phyloP scores from a whole-genome alignment of 371 early-diverging fungal genomes.

The Haplosporangium sp. region DNA sequence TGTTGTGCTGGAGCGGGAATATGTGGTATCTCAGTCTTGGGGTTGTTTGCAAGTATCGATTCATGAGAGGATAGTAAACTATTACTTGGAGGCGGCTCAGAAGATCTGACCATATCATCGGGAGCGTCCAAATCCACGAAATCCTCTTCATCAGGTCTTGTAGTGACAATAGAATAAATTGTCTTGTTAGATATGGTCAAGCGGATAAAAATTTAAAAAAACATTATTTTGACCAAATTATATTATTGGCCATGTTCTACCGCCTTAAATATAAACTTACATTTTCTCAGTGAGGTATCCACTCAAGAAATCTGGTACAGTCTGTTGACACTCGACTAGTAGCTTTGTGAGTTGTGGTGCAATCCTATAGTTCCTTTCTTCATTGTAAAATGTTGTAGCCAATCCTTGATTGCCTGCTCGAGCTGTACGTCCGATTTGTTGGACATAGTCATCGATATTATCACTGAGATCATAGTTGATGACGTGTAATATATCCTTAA shows the following conservation, averaged over 20 bases:
- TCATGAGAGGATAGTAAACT: neutral
- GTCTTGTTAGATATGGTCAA: neutral
- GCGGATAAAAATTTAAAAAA: constrained; percentile 3
- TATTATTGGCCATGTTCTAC: neutral
- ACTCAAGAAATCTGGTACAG: constrained; percentile 81
- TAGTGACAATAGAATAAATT: neutral
- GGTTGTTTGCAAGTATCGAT: neutral
- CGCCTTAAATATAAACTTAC: constrained; percentile 39
- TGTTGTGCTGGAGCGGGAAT: too few species aligned
- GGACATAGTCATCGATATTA: constrained; percentile 87
- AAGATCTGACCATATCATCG: neutral
- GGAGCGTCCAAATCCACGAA: constrained; percentile 13
- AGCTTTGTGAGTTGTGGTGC: constrained; percentile 79
- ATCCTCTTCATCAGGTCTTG: constrained; percentile 18
- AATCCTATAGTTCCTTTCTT: constrained; percentile 58
- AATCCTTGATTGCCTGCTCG: constrained; percentile 65
- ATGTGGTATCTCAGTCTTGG: neutral
- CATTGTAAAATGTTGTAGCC: constrained; percentile 82
- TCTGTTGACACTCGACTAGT: constrained; percentile 82
- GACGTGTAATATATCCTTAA: constrained; percentile 83
- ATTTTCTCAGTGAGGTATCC: constrained; percentile 53
- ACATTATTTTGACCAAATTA: neutral
- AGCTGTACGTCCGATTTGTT: constrained; percentile 79
- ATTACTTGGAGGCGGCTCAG: neutral
- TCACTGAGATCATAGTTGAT: constrained; percentile 89